A percentile compares a stretch with the other conserved stretches of the same genome.
These are phyloP conservation scores for Coniosporium apollinis DNA, from an alignment of 495 filamentous ascomycete species.

Conservation along the genomic window DNA sequence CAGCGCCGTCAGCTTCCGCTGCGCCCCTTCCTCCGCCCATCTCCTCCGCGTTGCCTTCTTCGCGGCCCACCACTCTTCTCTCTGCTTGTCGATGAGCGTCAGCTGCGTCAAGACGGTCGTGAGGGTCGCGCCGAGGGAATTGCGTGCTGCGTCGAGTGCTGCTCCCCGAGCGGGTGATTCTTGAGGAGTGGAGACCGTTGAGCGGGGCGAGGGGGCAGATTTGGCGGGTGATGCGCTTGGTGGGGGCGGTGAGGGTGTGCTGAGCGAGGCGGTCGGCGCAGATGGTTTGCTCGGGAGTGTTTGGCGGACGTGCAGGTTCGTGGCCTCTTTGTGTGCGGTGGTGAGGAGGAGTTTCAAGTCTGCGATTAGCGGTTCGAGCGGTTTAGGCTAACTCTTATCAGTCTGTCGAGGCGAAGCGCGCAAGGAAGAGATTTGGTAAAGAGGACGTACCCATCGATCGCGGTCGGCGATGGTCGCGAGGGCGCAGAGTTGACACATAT, in stretches of 20 bases:
- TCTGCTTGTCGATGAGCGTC: not conserved
- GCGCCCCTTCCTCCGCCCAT: not conserved
- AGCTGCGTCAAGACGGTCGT: no score
- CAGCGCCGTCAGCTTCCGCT: slow-evolving; percentile 2
- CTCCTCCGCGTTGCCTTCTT: not conserved
- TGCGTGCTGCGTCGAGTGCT: not conserved
- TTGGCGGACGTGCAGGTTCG: not conserved
- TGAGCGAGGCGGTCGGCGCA: not conserved
- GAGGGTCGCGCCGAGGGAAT: not conserved
- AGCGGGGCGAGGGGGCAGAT: not conserved
- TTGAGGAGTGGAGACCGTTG: no score
- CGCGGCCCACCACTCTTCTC: slow-evolving; percentile 2
- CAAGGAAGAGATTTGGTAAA: not conserved
- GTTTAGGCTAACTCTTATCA: slow-evolving; percentile 1
- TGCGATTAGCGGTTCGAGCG: slow-evolving; percentile 1
- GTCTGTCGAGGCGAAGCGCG: not conserved
- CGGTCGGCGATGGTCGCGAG: slow-evolving; percentile 1
- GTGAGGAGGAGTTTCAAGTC: slow-evolving; percentile 5
- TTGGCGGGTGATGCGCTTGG: not conserved
- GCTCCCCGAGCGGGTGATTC: not conserved
- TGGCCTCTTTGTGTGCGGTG: not conserved
- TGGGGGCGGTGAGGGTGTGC: not conserved
- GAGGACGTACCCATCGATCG: slow-evolving; percentile 1
- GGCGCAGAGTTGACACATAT: slow-evolving; percentile 8
- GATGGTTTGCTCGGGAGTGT: no score